Evolutionary conservation across 148 eudicot genomes (phyloP).

Genomic region (Rhododendron molle): DNA sequence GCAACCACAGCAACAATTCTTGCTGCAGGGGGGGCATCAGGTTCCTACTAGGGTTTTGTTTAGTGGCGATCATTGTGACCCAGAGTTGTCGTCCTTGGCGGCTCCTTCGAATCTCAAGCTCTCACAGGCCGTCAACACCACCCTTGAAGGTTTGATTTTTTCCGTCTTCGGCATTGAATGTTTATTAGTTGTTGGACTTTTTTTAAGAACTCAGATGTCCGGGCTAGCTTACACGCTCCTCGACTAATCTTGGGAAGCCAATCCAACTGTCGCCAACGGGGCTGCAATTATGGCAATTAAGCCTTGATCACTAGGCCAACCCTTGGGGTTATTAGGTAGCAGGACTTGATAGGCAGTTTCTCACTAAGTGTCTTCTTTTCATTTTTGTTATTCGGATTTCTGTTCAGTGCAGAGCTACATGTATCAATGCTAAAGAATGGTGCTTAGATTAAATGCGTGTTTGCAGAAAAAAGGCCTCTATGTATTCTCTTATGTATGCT

Average conservation of each 20-base stretch:
- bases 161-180: neutral
- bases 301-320: neutral
- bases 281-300: neutral
- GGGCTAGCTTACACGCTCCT: neutral
- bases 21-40: slow-evolving; percentile 27
- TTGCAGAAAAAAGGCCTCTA: neutral
- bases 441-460: neutral
- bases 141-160: slow-evolving; percentile 35
- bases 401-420: neutral
- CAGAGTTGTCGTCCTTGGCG: slow-evolving; percentile 21
- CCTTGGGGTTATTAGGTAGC: neutral
- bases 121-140: slow-evolving; percentile 32
- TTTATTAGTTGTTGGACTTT: neutral
- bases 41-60: slow-evolving; percentile 51
- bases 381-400: neutral
- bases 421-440: neutral
- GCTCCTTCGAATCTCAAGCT: slow-evolving; percentile 36
- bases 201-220: neutral
- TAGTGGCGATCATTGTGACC: slow-evolving; percentile 35
- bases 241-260: neutral
- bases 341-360: neutral
- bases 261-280: neutral
- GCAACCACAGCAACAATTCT: slow-evolving; percentile 26
- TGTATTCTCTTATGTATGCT: neutral
- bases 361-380: neutral